phyloP scores from a whole-genome alignment of 164 flowering plant genomes.

The Aristolochia californica region DNA sequence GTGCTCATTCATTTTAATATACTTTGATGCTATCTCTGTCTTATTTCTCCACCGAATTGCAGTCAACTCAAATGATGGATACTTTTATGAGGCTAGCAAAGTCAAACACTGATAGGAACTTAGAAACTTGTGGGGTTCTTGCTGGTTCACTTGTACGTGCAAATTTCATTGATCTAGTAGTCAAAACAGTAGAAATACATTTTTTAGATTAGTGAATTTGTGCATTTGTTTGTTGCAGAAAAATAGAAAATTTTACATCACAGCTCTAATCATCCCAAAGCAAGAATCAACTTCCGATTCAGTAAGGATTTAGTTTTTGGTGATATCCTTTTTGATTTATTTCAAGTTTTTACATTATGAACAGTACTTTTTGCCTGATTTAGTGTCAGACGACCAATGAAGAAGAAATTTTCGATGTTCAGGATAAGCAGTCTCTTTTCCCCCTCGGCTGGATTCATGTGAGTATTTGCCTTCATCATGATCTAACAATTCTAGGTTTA shows the following conservation, averaged over 20 bases:
- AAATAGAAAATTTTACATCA: constrained; percentile 67
- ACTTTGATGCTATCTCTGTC: background rate
- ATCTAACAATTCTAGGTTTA: too few species aligned
- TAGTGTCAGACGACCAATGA: constrained; percentile 96
- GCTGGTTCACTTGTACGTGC: constrained; percentile 88
- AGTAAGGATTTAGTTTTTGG: constrained; percentile 27
- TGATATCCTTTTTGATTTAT: background rate
- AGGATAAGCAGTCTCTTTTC: constrained; percentile 84
- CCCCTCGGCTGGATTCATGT: constrained; percentile 99
- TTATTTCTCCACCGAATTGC: constrained; percentile 7
- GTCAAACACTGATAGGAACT: constrained; percentile 69
- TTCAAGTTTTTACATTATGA: background rate
- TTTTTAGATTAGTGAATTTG: background rate
- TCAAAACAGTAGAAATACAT: too few species aligned
- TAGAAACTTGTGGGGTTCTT: constrained; percentile 96
- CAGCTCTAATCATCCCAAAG: constrained; percentile 90
- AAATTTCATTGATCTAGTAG: background rate
- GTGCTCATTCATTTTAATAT: background rate
- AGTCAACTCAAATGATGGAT: constrained; percentile 87
- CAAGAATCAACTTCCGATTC: constrained; percentile 92
- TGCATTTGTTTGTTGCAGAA: constrained; percentile 35
- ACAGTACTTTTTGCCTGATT: constrained; percentile 6
- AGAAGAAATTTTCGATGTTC: constrained; percentile 96
- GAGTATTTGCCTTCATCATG: constrained; percentile 13
- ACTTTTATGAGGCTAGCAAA: constrained; percentile 82